Evolutionary conservation across 441 rosid species (phyloP).

Genomic region (Arabidopsis lyrata): DNA sequence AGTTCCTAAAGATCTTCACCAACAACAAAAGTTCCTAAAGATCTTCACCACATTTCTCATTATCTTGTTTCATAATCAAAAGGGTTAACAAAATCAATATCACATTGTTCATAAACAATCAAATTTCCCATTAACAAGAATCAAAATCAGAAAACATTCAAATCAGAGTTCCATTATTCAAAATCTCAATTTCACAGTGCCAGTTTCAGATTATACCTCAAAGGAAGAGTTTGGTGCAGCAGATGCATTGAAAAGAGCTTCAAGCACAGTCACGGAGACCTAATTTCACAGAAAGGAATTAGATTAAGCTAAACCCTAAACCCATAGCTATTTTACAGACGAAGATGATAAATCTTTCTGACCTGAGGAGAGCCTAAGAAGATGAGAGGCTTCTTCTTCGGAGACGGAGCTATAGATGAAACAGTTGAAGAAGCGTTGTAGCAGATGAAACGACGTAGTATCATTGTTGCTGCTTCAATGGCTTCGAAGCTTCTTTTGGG

Average conservation of each 20-base stretch:
- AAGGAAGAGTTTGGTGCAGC: constrained; percentile 67
- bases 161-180: background rate
- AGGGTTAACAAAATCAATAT: too few relatives aligned
- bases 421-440: constrained; percentile 41
- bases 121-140: background rate
- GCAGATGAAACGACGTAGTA: constrained; percentile 79
- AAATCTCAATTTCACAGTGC: background rate
- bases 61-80: too few relatives aligned
- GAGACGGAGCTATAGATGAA: constrained; percentile 40
- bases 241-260: constrained; percentile 76
- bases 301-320: background rate
- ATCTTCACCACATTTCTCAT: constrained; percentile 22
- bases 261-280: constrained; percentile 87
- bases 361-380: constrained; percentile 97
- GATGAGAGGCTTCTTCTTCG: constrained; percentile 77
- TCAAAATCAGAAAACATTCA: background rate
- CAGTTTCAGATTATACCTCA: constrained; percentile 54
- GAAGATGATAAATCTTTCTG: constrained; percentile 6
- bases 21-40: background rate
- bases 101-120: background rate
- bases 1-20: background rate
- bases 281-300: constrained; percentile 16
- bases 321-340: background rate
- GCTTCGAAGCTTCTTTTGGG: constrained; percentile 26
- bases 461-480: constrained; percentile 46